Evolutionary conservation across 2,329 filamentous ascomycete species (phyloP).

Genomic region (Phialocephala subalpina): DNA sequence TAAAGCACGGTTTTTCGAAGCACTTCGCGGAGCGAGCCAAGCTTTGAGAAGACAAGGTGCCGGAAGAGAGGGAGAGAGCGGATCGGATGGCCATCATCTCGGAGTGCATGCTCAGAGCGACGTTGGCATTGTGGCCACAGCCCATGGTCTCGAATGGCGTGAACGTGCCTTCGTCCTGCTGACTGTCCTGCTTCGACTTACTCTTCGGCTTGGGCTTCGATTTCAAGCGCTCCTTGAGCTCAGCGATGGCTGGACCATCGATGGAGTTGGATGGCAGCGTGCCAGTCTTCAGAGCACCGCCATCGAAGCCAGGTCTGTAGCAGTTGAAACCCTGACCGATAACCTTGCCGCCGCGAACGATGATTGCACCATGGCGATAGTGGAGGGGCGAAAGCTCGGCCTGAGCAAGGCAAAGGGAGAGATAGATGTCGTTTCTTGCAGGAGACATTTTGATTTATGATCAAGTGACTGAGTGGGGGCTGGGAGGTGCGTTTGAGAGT

Average conservation of each 20-base stretch:
- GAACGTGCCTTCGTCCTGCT: slow-evolving; percentile 32
- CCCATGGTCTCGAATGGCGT: slow-evolving; percentile 49
- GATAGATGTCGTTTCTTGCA: slow-evolving; percentile 54
- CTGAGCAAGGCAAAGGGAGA: slow-evolving; percentile 59
- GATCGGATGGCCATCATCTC: slow-evolving; percentile 65
- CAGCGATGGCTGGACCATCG: slow-evolving; percentile 44
- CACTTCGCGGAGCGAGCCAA: slow-evolving; percentile 48
- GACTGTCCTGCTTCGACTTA: slow-evolving; percentile 40
- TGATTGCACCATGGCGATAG: slow-evolving; percentile 58
- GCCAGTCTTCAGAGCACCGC: slow-evolving; percentile 57
- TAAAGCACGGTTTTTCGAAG: slow-evolving; percentile 57
- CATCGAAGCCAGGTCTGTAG: slow-evolving; percentile 57
- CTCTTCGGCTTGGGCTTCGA: slow-evolving; percentile 48
- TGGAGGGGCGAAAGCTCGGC: slow-evolving; percentile 57
- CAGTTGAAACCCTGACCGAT: slow-evolving; percentile 61
- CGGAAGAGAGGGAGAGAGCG: slow-evolving; percentile 53
- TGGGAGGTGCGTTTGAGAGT: not conserved
- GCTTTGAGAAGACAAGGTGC: slow-evolving; percentile 48
- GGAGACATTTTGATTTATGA: slow-evolving; percentile 34
- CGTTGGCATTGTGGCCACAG: slow-evolving; percentile 49
- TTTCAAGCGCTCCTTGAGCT: slow-evolving; percentile 43
- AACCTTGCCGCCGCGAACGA: slow-evolving; percentile 61
- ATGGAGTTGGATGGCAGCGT: slow-evolving; percentile 44
- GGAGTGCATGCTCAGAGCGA: slow-evolving; percentile 58
- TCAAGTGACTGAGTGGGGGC: not conserved